A percentile compares a stretch with the other conserved stretches of the same genome.
These are phyloP conservation scores for Pisolithus orientalis DNA, from an alignment of 768 basidiomycete genomes.

Conservation along the genomic window DNA sequence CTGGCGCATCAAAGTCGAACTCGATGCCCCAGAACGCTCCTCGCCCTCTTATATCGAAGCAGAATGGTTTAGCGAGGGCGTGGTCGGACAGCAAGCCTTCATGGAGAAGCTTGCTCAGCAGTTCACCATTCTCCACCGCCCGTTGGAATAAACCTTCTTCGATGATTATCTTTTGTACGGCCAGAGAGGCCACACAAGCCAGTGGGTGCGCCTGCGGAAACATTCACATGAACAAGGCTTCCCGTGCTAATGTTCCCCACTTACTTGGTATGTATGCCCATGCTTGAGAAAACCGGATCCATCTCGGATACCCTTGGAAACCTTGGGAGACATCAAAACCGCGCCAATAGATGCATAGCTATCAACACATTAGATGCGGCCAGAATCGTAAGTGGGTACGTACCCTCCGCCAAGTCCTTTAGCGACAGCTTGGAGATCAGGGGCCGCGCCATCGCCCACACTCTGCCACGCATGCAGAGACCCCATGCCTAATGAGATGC, in stretches of 20 bases:
- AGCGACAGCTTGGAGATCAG: conserved; percentile 84
- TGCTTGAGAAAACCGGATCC: conserved; percentile 75
- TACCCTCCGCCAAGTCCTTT: conserved; percentile 90
- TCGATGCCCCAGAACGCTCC: conserved; percentile 84
- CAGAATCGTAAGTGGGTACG: conserved; percentile 13
- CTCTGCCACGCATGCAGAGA: conserved; percentile 84
- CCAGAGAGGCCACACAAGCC: conserved; percentile 72
- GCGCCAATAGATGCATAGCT: conserved; percentile 84
- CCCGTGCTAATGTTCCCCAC: not conserved
- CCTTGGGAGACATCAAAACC: conserved; percentile 63
- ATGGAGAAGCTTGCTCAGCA: conserved; percentile 51
- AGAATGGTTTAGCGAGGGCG: conserved; percentile 55
- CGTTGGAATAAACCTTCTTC: conserved; percentile 67
- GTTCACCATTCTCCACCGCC: conserved; percentile 51
- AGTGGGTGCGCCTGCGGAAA: conserved; percentile 58
- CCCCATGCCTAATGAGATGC: conserved; percentile 59
- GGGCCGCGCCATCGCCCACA: conserved; percentile 68
- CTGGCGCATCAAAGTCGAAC: conserved; percentile 56
- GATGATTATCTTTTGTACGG: conserved; percentile 69
- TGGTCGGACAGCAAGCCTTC: conserved; percentile 50
- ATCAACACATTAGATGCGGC: conserved; percentile 1
- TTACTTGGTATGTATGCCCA: conserved; percentile 80
- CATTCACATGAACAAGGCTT: not conserved
- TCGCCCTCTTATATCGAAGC: conserved; percentile 77
- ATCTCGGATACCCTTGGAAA: conserved; percentile 63